These are phyloP conservation scores for Fusarium neocosmosporiellum DNA, from an alignment of 2,329 filamentous ascomycete species.

Conservation along the genomic window DNA sequence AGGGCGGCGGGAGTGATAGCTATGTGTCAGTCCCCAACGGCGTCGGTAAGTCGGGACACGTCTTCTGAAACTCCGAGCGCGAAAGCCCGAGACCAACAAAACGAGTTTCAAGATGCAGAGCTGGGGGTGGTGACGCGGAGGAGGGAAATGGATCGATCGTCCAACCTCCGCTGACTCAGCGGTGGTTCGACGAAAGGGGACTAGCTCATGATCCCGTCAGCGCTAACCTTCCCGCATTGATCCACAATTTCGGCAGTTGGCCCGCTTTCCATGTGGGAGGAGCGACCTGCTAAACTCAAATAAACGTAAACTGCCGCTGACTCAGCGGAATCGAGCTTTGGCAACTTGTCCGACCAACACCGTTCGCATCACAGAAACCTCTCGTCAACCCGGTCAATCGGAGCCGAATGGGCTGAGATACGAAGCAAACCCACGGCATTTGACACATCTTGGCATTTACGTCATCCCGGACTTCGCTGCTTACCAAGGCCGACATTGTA, in stretches of 20 bases:
- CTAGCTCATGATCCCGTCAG: background rate
- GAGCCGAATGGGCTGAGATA: background rate
- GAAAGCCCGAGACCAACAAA: slow-evolving; percentile 18
- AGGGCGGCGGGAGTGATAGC: background rate
- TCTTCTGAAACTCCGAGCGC: slow-evolving; percentile 11
- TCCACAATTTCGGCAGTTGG: background rate
- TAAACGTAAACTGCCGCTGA: background rate
- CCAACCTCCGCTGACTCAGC: slow-evolving; percentile 32
- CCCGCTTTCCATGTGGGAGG: slow-evolving; percentile 1
- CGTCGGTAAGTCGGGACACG: background rate
- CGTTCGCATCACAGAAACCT: background rate
- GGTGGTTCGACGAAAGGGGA: background rate
- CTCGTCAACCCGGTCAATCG: background rate
- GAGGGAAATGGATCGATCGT: background rate
- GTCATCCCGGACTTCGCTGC: slow-evolving; percentile 1
- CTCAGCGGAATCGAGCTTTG: background rate
- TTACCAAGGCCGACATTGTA: background rate
- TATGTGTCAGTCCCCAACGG: background rate
- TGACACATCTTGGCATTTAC: background rate
- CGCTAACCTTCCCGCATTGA: slow-evolving; percentile 2
- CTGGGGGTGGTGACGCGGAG: background rate
- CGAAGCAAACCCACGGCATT: background rate
- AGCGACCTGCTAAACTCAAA: background rate
- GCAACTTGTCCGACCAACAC: background rate
- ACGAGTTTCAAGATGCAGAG: slow-evolving; percentile 3